Evolutionary conservation across 2,329 filamentous ascomycete species (phyloP).

Genomic region (Fusarium mangiferae): DNA sequence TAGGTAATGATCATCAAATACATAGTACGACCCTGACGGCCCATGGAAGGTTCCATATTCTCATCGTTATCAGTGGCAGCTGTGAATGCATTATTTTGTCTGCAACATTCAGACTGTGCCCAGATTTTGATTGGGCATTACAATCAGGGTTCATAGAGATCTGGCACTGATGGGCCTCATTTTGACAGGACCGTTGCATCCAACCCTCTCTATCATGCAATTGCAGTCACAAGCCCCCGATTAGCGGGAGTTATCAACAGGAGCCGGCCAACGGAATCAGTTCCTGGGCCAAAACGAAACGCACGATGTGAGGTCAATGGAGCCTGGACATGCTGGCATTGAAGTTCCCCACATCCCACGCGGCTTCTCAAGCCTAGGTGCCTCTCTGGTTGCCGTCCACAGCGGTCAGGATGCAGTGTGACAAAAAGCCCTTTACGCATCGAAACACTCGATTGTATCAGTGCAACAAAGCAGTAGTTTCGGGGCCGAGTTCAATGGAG

Average conservation of each 20-base stretch:
- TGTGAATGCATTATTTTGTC: neutral
- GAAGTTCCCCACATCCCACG: conserved; percentile 31
- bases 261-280: conserved; percentile 25
- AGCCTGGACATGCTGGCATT: conserved; percentile 25
- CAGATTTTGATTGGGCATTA: neutral
- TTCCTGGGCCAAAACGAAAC: conserved; percentile 28
- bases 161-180: conserved; percentile 9
- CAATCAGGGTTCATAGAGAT: conserved; percentile 4
- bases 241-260: conserved; percentile 9
- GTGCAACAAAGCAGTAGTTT: neutral
- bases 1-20: neutral
- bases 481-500: neutral
- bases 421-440: neutral
- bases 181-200: conserved; percentile 9
- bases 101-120: neutral
- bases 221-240: conserved; percentile 18
- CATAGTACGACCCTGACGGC: neutral
- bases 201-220: conserved; percentile 24
- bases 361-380: conserved; percentile 18
- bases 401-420: conserved; percentile 25
- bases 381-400: conserved; percentile 4
- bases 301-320: conserved; percentile 32
- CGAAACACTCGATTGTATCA: neutral
- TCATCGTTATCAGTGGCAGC: neutral
- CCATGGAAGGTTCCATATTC: neutral